phyloP scores from a whole-genome alignment of 768 basidiomycete genomes.

The Kwoniella europaea region DNA sequence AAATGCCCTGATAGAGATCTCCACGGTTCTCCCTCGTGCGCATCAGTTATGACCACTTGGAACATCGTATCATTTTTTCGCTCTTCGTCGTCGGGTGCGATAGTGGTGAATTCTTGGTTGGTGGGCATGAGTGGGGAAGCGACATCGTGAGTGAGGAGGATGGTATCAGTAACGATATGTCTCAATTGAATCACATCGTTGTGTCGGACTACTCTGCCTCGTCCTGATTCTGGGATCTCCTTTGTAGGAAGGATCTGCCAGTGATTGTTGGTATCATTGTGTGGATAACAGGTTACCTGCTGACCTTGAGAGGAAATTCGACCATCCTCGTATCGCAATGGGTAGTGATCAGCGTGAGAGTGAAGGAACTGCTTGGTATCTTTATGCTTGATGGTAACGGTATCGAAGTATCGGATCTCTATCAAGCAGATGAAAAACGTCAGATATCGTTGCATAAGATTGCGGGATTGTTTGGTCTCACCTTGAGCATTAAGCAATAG shows the following conservation, averaged over 20 bases:
- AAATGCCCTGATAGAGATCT: conserved; percentile 94
- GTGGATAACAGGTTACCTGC: conserved; percentile 93
- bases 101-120: conserved; percentile 97
- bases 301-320: conserved; percentile 96
- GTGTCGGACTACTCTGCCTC: conserved; percentile 88
- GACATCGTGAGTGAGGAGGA: conserved; percentile 93
- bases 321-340: conserved; percentile 91
- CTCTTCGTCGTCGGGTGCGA: conserved; percentile 74
- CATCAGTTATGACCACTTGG: conserved; percentile 73
- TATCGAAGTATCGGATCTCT: conserved; percentile 95
- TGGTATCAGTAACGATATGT: conserved; percentile 80
- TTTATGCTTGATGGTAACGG: conserved; percentile 83
- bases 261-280: conserved; percentile 90
- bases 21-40: conserved; percentile 78
- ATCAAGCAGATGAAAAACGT: conserved; percentile 13
- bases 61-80: conserved; percentile 90
- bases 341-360: conserved; percentile 88
- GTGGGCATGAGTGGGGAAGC: conserved; percentile 96
- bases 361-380: conserved; percentile 92
- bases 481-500: conserved; percentile 89
- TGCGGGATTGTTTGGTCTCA: conserved; percentile 55
- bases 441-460: background rate
- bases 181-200: conserved; percentile 85
- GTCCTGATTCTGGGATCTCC: conserved; percentile 89
- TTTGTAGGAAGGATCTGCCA: conserved; percentile 97